phyloP scores from a whole-genome alignment of 2,329 filamentous ascomycete genomes.

The Myriangium duriaei region DNA sequence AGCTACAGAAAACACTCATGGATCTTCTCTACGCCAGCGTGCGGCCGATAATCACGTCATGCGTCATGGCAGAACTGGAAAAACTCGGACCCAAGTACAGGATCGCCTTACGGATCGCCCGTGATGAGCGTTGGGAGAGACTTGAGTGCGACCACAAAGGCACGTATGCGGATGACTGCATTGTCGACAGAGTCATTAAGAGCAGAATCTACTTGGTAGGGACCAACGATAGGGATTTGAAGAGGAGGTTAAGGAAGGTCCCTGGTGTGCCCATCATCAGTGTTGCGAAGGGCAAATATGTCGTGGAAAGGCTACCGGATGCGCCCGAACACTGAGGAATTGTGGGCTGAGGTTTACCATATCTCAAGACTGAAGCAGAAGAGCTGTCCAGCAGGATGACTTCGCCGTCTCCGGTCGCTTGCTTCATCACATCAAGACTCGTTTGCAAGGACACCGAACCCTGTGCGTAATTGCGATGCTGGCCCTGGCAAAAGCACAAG shows the following conservation, averaged over 20 bases:
- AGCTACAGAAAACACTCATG: conserved; percentile 80
- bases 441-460: too few relatives aligned
- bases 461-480: too few relatives aligned
- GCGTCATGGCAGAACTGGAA: conserved; percentile 74
- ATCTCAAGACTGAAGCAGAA: too few relatives aligned
- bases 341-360: too few relatives aligned
- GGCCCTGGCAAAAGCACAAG: too few relatives aligned
- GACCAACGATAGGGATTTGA: conserved; percentile 63
- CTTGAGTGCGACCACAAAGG: conserved; percentile 86
- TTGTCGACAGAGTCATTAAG: conserved; percentile 33
- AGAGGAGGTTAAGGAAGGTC: conserved; percentile 72
- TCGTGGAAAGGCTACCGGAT: conserved; percentile 82
- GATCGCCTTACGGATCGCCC: conserved; percentile 70
- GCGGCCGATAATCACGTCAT: conserved; percentile 74
- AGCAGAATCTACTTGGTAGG: conserved; percentile 35
- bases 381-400: too few relatives aligned
- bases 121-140: conserved; percentile 79
- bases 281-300: conserved; percentile 80
- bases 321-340: conserved; percentile 52
- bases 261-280: conserved; percentile 66
- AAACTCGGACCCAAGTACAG: conserved; percentile 83
- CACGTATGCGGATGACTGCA: conserved; percentile 75
- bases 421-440: too few relatives aligned
- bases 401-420: too few relatives aligned
- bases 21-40: conserved; percentile 87